Evolutionary conservation across 2,329 filamentous ascomycete genomes (phyloP).

Genomic region (Aspergillus sclerotialis): DNA sequence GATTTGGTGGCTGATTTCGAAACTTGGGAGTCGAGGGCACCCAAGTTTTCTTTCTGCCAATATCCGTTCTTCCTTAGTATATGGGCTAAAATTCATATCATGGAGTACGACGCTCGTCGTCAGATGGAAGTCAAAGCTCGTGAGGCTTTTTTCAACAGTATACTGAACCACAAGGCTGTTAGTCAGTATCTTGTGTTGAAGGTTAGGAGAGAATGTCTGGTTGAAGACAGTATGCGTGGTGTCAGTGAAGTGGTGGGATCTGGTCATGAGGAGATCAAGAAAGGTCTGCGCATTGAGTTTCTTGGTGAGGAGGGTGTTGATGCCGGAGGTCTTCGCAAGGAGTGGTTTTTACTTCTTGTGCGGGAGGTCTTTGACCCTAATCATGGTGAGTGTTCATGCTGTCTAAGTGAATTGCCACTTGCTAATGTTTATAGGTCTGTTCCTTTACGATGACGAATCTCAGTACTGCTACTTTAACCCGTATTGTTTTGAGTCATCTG

Average conservation of each 20-base stretch:
- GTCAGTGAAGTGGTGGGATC: slow-evolving; percentile 80
- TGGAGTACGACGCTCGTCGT: slow-evolving; percentile 78
- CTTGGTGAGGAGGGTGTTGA: slow-evolving; percentile 85
- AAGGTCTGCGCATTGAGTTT: slow-evolving; percentile 78
- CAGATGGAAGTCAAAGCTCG: slow-evolving; percentile 86
- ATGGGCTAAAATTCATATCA: slow-evolving; percentile 82
- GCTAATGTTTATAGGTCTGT: slow-evolving; percentile 57
- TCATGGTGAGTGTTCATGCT: slow-evolving; percentile 56
- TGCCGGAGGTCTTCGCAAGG: slow-evolving; percentile 80
- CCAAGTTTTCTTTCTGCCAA: slow-evolving; percentile 81
- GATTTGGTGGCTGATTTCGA: slow-evolving; percentile 83
- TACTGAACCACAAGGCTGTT: slow-evolving; percentile 65
- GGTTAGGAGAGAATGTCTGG: slow-evolving; percentile 75
- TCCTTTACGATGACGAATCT: slow-evolving; percentile 86
- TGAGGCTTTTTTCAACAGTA: slow-evolving; percentile 85
- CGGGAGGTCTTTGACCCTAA: slow-evolving; percentile 87
- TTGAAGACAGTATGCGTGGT: slow-evolving; percentile 77
- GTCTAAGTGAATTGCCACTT: slow-evolving; percentile 3
- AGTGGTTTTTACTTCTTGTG: slow-evolving; percentile 87
- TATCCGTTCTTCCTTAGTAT: slow-evolving; percentile 90
- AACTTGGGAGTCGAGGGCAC: slow-evolving; percentile 68
- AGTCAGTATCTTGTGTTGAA: slow-evolving; percentile 72
- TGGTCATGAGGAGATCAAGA: slow-evolving; percentile 80
- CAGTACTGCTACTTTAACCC: slow-evolving; percentile 91
- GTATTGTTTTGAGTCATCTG: slow-evolving; percentile 78